Percentiles rank a stretch among this genome's conserved stretches.
Evolutionary conservation across 352 stramenopile species (phyloP).

Genomic region (Globisporangium sylvaticum): DNA sequence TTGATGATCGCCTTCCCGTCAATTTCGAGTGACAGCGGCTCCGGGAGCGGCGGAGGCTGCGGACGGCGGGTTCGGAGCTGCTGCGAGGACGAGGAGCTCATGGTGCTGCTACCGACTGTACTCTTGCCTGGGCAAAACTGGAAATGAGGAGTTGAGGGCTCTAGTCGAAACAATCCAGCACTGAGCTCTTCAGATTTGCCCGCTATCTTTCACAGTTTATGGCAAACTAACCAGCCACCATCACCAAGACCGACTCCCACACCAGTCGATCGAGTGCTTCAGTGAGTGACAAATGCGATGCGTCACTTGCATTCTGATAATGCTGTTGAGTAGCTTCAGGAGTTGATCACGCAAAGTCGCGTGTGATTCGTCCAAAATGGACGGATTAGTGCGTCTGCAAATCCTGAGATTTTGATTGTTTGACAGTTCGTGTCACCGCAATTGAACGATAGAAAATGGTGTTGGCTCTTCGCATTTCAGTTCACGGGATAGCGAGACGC

Average conservation of each 20-base stretch:
- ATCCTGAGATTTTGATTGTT: background rate
- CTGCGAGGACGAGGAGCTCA: background rate
- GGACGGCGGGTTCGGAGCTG: background rate
- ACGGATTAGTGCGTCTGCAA: background rate
- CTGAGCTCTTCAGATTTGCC: background rate
- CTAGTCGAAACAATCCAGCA: background rate
- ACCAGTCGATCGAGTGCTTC: background rate
- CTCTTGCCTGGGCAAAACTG: background rate
- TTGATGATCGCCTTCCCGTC: conserved; percentile 36
- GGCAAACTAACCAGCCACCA: background rate
- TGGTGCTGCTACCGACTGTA: background rate
- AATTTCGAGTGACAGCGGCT: conserved; percentile 22
- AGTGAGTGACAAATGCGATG: background rate
- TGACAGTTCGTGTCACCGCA: background rate
- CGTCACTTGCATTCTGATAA: background rate
- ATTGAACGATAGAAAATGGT: background rate
- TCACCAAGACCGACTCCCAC: background rate
- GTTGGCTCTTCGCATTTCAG: background rate
- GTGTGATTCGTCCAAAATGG: background rate
- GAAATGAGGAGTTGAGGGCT: background rate
- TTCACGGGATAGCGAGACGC: background rate
- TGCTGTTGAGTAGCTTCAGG: background rate
- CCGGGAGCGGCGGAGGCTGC: conserved; percentile 18
- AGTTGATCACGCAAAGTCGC: background rate
- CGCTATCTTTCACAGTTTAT: too few species aligned